Percentiles rank a stretch among this genome's conserved stretches.
These are phyloP conservation scores for Aspergillus fructus DNA, from an alignment of 2,329 filamentous ascomycete genomes.

Conservation along the genomic window DNA sequence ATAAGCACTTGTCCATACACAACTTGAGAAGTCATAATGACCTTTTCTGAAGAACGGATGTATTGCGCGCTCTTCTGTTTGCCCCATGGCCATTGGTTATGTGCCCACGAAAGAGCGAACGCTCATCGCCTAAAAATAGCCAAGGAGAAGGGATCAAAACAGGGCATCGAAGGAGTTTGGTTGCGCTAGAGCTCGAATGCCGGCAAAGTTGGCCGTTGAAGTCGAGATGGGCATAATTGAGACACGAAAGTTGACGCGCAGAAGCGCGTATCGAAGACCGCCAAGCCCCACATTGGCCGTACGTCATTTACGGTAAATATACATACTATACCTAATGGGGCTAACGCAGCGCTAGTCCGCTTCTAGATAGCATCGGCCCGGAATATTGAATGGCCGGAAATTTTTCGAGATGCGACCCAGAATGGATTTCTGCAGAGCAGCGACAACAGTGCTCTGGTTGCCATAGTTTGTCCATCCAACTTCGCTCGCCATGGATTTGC, in stretches of 20 bases:
- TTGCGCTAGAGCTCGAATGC: background rate
- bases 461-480: background rate
- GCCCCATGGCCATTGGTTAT: constrained; percentile 39
- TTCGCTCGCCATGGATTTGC: constrained; percentile 41
- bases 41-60: constrained; percentile 45
- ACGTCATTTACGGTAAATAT: constrained; percentile 19
- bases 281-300: constrained; percentile 1
- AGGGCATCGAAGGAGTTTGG: background rate
- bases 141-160: background rate
- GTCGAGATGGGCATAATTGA: constrained; percentile 10
- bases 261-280: constrained; percentile 21
- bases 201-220: background rate
- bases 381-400: constrained; percentile 34
- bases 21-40: constrained; percentile 19
- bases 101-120: constrained; percentile 26
- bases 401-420: constrained; percentile 33
- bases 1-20: constrained; percentile 12
- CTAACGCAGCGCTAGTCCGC: background rate
- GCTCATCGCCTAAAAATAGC: constrained; percentile 19
- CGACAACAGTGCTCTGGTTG: constrained; percentile 14
- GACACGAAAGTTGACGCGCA: constrained; percentile 20
- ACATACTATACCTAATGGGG: background rate
- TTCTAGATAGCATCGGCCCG: constrained; percentile 16
- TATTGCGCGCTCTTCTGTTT: constrained; percentile 37
- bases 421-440: constrained; percentile 20